These are phyloP conservation scores for Mortierella claussenii DNA, from an alignment of 192 early-diverging fungal genomes.

Conservation along the genomic window DNA sequence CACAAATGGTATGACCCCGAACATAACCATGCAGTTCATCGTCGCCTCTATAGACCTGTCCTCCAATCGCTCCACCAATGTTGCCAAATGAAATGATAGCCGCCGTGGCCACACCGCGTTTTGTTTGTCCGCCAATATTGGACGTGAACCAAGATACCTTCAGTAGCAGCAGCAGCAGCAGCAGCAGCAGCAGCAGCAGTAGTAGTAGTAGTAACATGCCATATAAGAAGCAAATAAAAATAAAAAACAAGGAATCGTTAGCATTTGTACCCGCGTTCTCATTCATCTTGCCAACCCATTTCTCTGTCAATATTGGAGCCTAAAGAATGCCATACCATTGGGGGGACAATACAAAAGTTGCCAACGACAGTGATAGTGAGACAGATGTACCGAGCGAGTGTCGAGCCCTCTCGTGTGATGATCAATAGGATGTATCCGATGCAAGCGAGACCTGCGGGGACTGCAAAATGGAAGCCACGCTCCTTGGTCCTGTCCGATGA, in stretches of 20 bases:
- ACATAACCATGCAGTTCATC: slow-evolving; percentile 61
- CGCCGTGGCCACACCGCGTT: slow-evolving; percentile 70
- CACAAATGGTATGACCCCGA: slow-evolving; percentile 57
- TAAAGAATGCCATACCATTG: no score
- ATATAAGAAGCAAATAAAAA: no score
- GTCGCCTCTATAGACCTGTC: slow-evolving; percentile 72
- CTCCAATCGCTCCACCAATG: slow-evolving; percentile 74
- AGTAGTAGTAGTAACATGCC: no score
- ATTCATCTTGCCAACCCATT: no score
- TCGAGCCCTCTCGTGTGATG: slow-evolving; percentile 14
- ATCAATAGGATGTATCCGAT: slow-evolving; percentile 58
- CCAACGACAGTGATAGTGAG: slow-evolving; percentile 46
- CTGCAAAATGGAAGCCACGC: slow-evolving; percentile 56
- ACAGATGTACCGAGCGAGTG: slow-evolving; percentile 44
- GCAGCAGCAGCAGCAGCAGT: no score
- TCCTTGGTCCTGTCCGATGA: slow-evolving; percentile 27
- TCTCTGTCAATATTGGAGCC: no score
- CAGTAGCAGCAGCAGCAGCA: no score
- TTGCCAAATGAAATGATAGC: slow-evolving; percentile 74
- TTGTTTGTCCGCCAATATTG: slow-evolving; percentile 77
- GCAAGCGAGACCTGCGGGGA: slow-evolving; percentile 34
- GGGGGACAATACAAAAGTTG: slow-evolving; percentile 62
- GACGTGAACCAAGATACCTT: slow-evolving; percentile 68
- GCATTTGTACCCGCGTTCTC: no score
- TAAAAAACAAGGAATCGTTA: no score